A percentile compares a stretch with the other conserved stretches of the same genome.
Evolutionary conservation across 192 early-diverging fungal genomes (phyloP).

Genomic region (Backusella westeae): DNA sequence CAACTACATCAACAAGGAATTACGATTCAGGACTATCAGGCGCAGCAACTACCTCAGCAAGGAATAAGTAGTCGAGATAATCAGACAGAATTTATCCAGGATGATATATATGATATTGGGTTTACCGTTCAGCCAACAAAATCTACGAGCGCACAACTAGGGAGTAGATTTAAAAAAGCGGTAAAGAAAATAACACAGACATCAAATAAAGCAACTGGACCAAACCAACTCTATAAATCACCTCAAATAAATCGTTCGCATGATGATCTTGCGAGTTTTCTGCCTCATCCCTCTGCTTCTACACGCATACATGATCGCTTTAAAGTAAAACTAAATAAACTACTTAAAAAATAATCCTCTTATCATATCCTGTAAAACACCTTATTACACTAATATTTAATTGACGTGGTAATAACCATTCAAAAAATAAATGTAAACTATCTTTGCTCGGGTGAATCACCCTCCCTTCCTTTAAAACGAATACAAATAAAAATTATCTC

Average conservation of each 20-base stretch:
- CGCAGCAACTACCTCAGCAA: too few relatives aligned
- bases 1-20: too few relatives aligned
- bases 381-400: too few relatives aligned
- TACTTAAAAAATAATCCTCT: background rate
- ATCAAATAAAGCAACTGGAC: background rate
- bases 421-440: too few relatives aligned
- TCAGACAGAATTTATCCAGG: background rate
- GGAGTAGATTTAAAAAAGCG: background rate
- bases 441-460: too few relatives aligned
- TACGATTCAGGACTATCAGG: too few relatives aligned
- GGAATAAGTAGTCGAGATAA: too few relatives aligned
- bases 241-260: background rate
- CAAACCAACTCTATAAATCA: background rate
- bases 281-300: background rate
- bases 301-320: background rate
- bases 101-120: background rate
- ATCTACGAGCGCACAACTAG: background rate
- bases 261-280: background rate
- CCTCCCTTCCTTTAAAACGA: too few relatives aligned
- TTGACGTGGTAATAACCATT: too few relatives aligned
- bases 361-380: background rate
- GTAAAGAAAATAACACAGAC: conserved; percentile 8
- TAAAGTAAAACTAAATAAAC: background rate
- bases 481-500: too few relatives aligned
- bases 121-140: background rate